These are phyloP conservation scores for Trichoderma oligosporum DNA, from an alignment of 2,329 filamentous ascomycete species.

Conservation along the genomic window DNA sequence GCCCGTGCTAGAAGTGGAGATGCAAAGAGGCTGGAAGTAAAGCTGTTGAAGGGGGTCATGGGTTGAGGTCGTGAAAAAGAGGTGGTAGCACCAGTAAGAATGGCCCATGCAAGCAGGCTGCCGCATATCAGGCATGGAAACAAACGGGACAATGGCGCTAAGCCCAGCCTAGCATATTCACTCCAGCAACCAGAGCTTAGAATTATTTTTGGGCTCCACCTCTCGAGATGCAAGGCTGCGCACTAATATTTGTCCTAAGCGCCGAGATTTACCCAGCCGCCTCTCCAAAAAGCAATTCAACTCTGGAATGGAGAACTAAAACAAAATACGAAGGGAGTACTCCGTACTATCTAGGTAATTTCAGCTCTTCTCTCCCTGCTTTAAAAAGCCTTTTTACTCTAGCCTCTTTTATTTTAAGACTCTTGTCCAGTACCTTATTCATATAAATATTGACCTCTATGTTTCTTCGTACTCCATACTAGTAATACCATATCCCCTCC, in stretches of 20 bases:
- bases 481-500: too few species aligned
- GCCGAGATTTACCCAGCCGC: not conserved
- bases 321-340: too few species aligned
- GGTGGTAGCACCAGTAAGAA: not conserved
- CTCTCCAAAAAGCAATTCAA: too few species aligned
- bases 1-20: not conserved
- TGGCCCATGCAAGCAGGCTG: not conserved
- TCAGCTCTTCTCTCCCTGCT: too few species aligned
- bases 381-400: too few species aligned
- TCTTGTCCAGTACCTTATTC: too few species aligned
- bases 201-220: too few species aligned
- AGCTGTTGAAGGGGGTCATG: not conserved
- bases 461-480: too few species aligned
- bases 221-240: not conserved
- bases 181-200: not conserved
- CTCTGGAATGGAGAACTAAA: too few species aligned
- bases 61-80: slow-evolving; percentile 6
- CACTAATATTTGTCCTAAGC: not conserved
- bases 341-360: not conserved
- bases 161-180: not conserved
- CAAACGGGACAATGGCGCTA: slow-evolving; percentile 1
- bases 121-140: slow-evolving; percentile 9
- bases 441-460: too few species aligned
- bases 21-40: not conserved
- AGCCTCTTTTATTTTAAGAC: too few species aligned